Evolutionary conservation across 768 basidiomycete genomes (phyloP).

Genomic region (Agaricus blazei): DNA sequence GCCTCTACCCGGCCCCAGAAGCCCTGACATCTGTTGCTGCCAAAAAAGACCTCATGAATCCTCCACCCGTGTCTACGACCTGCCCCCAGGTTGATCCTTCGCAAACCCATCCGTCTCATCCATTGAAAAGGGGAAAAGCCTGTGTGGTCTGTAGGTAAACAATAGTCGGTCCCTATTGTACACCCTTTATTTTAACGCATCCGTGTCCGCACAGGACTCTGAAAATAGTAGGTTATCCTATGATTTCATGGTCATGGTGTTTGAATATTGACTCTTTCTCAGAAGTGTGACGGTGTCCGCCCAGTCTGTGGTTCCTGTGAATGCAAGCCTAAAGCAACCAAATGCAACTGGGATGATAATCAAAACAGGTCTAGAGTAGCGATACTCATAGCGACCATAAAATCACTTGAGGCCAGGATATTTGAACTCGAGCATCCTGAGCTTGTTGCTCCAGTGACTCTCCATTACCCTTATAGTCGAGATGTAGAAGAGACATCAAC

Average conservation of each 20-base stretch:
- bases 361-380: slow-evolving; percentile 57
- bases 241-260: not conserved
- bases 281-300: slow-evolving; percentile 63
- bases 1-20: slow-evolving; percentile 30
- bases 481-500: slow-evolving; percentile 23
- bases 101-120: slow-evolving; percentile 26
- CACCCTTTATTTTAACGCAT: slow-evolving; percentile 2
- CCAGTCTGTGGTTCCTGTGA: slow-evolving; percentile 64
- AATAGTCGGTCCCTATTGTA: not conserved
- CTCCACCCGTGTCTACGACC: slow-evolving; percentile 12
- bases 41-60: slow-evolving; percentile 15
- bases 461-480: slow-evolving; percentile 45
- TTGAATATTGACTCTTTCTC: not conserved
- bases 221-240: slow-evolving; percentile 36
- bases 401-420: slow-evolving; percentile 50
- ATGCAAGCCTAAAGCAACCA: slow-evolving; percentile 53
- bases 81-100: slow-evolving; percentile 23
- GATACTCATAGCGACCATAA: slow-evolving; percentile 53
- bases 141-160: slow-evolving; percentile 49
- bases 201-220: slow-evolving; percentile 30
- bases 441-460: slow-evolving; percentile 37
- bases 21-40: slow-evolving; percentile 14
- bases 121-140: slow-evolving; percentile 49
- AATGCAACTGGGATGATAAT: slow-evolving; percentile 69
- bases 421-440: slow-evolving; percentile 53